Base-by-base conservation (phyloP, 352 stramenopile genomes). In the Aphanomyces euteiches region DNA sequence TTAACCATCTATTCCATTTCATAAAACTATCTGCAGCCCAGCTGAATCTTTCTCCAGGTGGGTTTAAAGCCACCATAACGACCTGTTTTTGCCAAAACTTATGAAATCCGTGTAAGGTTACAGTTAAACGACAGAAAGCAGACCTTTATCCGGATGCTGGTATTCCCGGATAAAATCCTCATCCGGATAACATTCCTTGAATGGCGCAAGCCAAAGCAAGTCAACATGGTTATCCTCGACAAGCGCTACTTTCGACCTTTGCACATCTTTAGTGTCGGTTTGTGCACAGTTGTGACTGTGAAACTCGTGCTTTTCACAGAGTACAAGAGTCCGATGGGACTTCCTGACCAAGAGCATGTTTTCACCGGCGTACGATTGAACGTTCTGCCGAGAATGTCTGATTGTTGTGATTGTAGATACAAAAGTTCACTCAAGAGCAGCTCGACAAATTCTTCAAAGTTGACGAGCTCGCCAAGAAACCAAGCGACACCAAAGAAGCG, bases 251-350 rank as follows among this genome's bases (percentile, higher is more conserved):
- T 93, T 70, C 82, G 85, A 53, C 88, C 88, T 48, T 73, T 95
- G 75, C 85, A 95, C 67, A 78, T 95, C 53, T 93, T 94, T 73
- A 89, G 85, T 61, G 92, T 84, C 79, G 79, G 79, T 45, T 80
- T 85, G 15, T 95, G 88, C 75, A 76, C 75, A 38, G 86, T 85
- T 68, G 92, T 95, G 84, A 82, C 84, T 41, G 69, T 78, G 60
- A 95, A 95, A 75, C 76, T 95, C 66, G 86, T 94, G 67, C 69
- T 94, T 67, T 95, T 95, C 78, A 95, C 88, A 1, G 86, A 94
- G 37, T 95, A 81, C 75, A 82, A 78, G 45, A 80, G 75, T 8
- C 78, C 77, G 36, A 79, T 79, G 50, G 80, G 81, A 1, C 69
- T 70, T n/a, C 64, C 72, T n/a, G 74, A 74, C n/a, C 83, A 88